Percentiles rank a stretch among this genome's conserved stretches.
Conservation (phyloP, 2,329 filamentous ascomycete species). For the Alternaria arbusti region DNA sequence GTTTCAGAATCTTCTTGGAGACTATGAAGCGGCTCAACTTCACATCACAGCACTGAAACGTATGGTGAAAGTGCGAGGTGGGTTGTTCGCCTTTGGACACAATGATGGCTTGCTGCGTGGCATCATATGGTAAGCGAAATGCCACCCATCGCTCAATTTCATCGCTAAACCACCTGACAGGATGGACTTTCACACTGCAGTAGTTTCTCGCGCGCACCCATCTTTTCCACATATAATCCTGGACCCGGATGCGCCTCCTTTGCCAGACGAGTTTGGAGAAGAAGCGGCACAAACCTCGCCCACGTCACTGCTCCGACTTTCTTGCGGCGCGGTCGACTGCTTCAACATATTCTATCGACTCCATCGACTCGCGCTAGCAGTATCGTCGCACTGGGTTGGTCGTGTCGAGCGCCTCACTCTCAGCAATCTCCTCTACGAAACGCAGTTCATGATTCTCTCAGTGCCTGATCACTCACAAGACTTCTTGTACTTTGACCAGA, state of each 20-base stretch:
- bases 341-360: slow-evolving; percentile 38
- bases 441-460: slow-evolving; percentile 25
- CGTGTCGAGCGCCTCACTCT: slow-evolving; percentile 20
- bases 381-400: slow-evolving; percentile 21
- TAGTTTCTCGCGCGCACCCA: slow-evolving; percentile 26
- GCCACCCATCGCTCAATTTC: background rate
- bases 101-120: slow-evolving; percentile 33
- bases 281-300: slow-evolving; percentile 30
- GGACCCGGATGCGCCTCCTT: slow-evolving; percentile 21
- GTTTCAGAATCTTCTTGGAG: slow-evolving; percentile 29
- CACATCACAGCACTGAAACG: slow-evolving; percentile 24
- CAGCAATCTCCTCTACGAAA: slow-evolving; percentile 32
- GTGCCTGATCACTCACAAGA: slow-evolving; percentile 26
- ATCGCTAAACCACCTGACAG: slow-evolving; percentile 5
- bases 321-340: slow-evolving; percentile 24
- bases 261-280: slow-evolving; percentile 27
- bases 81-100: slow-evolving; percentile 28
- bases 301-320: slow-evolving; percentile 30
- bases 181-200: slow-evolving; percentile 35
- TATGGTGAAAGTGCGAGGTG: slow-evolving; percentile 32
- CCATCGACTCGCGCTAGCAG: slow-evolving; percentile 29
- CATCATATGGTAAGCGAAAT: slow-evolving; percentile 27
- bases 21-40: slow-evolving; percentile 29
- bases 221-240: slow-evolving; percentile 24
- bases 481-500: slow-evolving; percentile 20